Base-by-base conservation (phyloP, 441 rosid genomes). In the Viola pubescens region DNA sequence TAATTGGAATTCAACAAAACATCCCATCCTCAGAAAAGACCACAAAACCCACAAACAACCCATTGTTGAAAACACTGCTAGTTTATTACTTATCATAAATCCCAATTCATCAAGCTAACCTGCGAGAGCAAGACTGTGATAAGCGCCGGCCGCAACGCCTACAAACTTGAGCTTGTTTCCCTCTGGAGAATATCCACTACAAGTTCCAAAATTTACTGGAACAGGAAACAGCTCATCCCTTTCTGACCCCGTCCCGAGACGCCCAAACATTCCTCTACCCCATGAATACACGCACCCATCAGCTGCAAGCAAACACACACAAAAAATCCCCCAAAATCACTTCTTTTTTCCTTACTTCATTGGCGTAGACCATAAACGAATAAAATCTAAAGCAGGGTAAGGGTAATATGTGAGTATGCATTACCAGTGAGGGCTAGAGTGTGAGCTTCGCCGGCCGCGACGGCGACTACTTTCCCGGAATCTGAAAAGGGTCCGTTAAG, bases 231-330 rank as follows among this genome's bases (percentile, higher is more conserved):
- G 80, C 77, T 77, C 91, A 60, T 91, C 98, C 4, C 77, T 48
- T 58, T 88, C 96, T 6, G 78, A 77, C 48, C 88, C 95, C 0
- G 69, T 88, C 38, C 98, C 96, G 1, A 88, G 83, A 55, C 98
- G 82, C 43, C 98, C 98, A 63, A 91, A 88, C 82, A 81, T 85
- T 64, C 95, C 98, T 80, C 89, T 86, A 54, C 98, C 96, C 98
- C 96, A 91, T 0, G 98, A 66, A 72, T 78, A 85, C 70, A 88
- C 92, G 54, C 68, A 48, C 12, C 96, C 95, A 73, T 83, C 91
- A 63, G 92, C 98, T 91, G 63, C 61, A 72, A 60, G 37, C 40
- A 47, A 8, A 26, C n/a, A 0, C 44, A 4, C 7, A 54, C 38
- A 4, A 46, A n/a, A 0, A 34, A 45, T 34, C 39, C 6, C 9